Percentiles rank a stretch among this genome's conserved stretches.
phyloP scores from a whole-genome alignment of 257 asterid genomes.

The Buddleja alternifolia region DNA sequence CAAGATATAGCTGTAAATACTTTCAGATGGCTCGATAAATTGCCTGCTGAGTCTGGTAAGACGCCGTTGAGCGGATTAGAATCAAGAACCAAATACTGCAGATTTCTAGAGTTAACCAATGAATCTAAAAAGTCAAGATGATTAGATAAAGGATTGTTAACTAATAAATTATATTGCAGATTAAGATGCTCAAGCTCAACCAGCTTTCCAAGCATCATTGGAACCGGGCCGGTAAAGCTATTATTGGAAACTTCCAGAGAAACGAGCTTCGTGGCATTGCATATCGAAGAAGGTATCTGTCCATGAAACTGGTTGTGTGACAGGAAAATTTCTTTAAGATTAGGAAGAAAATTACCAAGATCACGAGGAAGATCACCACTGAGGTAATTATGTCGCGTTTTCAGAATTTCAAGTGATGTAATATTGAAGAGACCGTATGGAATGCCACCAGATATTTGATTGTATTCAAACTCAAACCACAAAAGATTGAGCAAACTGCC shows the following conservation, averaged over 20 bases:
- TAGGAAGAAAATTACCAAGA: constrained; percentile 48
- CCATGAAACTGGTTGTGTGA: constrained; percentile 50
- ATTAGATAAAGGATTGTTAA: constrained; percentile 28
- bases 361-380: constrained; percentile 44
- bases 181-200: constrained; percentile 32
- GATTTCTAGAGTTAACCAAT: constrained; percentile 34
- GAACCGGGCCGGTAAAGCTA: constrained; percentile 43
- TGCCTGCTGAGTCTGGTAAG: constrained; percentile 35
- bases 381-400: constrained; percentile 36
- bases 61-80: constrained; percentile 44
- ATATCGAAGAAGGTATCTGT: constrained; percentile 41
- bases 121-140: constrained; percentile 45
- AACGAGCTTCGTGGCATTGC: constrained; percentile 42
- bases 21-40: constrained; percentile 37
- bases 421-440: constrained; percentile 43
- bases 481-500: constrained; percentile 28
- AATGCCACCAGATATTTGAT: constrained; percentile 38
- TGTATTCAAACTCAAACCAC: constrained; percentile 42
- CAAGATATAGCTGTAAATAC: constrained; percentile 35
- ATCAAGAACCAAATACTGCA: constrained; percentile 33
- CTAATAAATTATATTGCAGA: constrained; percentile 34
- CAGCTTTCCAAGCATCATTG: constrained; percentile 45
- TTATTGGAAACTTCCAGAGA: constrained; percentile 39
- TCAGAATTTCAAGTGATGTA: constrained; percentile 39
- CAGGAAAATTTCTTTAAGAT: constrained; percentile 40